Percentiles rank a stretch among this genome's conserved stretches.
Conservation (phyloP, 805 yeast species). For the Wickerhamomyces canadensis region DNA sequence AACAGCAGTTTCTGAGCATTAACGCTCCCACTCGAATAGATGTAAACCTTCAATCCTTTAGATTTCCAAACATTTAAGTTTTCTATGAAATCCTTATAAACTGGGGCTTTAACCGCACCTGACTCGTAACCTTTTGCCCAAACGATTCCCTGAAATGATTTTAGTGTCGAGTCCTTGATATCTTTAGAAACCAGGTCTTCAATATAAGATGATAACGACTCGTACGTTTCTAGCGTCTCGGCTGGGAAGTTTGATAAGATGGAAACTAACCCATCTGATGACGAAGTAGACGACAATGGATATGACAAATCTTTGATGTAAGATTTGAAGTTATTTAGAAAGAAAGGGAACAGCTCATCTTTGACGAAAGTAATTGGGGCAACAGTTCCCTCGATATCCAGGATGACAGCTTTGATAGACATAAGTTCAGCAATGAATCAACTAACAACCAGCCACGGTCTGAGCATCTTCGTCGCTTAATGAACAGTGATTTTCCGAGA, state of each 20-base stretch:
- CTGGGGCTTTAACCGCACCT: conserved; percentile 75
- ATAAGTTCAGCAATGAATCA: too few species aligned
- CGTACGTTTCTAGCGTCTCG: conserved; percentile 20
- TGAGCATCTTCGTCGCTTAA: too few species aligned
- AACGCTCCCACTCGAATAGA: conserved; percentile 87
- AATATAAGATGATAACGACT: conserved; percentile 41
- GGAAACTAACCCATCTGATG: conserved; percentile 21
- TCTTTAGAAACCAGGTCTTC: conserved; percentile 54
- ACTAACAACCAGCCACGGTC: too few species aligned
- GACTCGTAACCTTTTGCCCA: conserved; percentile 77
- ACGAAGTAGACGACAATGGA: conserved; percentile 18
- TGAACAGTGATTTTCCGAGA: too few species aligned
- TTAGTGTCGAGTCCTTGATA: conserved; percentile 70
- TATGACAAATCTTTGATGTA: conserved; percentile 23
- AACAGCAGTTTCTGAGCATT: conserved; percentile 81
- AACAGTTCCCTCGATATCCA: conserved; percentile 90
- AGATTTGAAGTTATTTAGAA: conserved; percentile 46
- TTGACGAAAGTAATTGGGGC: conserved; percentile 90
- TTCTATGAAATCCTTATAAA: conserved; percentile 65
- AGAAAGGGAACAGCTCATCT: conserved; percentile 72
- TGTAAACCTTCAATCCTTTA: conserved; percentile 39
- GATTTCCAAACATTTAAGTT: conserved; percentile 41
- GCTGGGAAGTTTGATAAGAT: conserved; percentile 18
- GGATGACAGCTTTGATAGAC: conserved; percentile 31
- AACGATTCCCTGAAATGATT: conserved; percentile 74